A percentile compares a stretch with the other conserved stretches of the same genome.
phyloP scores from a whole-genome alignment of 106 monocot genomes.

The Apostasia ramifera region DNA sequence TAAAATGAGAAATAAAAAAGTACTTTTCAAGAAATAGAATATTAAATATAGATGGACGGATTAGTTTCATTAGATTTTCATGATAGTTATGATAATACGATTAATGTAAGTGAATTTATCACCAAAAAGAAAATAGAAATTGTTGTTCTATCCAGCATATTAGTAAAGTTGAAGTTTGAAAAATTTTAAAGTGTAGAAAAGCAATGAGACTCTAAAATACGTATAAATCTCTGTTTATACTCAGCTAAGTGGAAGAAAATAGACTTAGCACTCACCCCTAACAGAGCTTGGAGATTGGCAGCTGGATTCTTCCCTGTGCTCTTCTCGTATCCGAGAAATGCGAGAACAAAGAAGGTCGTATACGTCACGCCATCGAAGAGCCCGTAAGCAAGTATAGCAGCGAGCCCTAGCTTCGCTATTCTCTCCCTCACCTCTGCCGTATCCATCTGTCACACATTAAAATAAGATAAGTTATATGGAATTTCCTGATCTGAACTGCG shows the following conservation, averaged over 20 bases:
- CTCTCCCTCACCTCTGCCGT: constrained; percentile 49
- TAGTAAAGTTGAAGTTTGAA: no score
- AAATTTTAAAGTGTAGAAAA: neutral
- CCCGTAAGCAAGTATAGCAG: constrained; percentile 63
- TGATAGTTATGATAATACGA: no score
- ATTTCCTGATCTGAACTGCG: neutral
- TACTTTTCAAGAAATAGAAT: no score
- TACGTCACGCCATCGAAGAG: constrained; percentile 62
- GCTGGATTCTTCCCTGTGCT: constrained; percentile 81
- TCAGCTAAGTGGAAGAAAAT: neutral
- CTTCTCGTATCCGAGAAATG: constrained; percentile 78
- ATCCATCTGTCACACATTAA: constrained; percentile 16
- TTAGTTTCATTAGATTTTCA: no score
- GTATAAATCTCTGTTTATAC: neutral
- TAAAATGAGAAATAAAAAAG: no score
- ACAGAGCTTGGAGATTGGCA: constrained; percentile 61
- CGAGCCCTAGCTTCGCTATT: constrained; percentile 60
- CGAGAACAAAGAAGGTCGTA: constrained; percentile 65
- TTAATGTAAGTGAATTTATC: neutral
- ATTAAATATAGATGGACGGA: no score
- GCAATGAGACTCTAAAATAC: neutral
- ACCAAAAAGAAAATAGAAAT: neutral
- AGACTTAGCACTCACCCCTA: constrained; percentile 36
- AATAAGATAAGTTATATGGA: neutral
- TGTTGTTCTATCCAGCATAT: neutral